phyloP scores from a whole-genome alignment of 2,329 filamentous ascomycete species.

The Exophiala sp. region DNA sequence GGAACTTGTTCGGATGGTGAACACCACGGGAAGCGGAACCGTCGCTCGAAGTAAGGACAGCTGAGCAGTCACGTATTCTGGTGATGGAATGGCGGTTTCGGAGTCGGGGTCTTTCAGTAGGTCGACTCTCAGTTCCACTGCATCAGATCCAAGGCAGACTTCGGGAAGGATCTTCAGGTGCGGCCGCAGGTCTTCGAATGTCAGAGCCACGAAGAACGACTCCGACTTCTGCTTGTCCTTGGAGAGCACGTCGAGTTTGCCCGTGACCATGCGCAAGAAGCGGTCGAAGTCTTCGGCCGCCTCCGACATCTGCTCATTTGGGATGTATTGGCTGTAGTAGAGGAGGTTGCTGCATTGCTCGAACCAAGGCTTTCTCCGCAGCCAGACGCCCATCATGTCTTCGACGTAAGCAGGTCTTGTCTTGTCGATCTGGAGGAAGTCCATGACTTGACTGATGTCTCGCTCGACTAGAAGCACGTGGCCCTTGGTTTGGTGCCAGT shows the following conservation, averaged over 20 bases:
- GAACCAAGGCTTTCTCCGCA: conserved; percentile 83
- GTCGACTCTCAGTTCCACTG: conserved; percentile 90
- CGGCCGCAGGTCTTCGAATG: conserved; percentile 65
- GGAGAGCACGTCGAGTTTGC: conserved; percentile 50
- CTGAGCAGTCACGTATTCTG: conserved; percentile 75
- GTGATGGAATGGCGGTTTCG: conserved; percentile 51
- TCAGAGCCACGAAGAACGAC: conserved; percentile 90
- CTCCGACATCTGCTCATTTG: conserved; percentile 45
- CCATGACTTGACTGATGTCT: conserved; percentile 79
- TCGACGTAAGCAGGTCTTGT: conserved; percentile 87
- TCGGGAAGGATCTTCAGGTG: conserved; percentile 61
- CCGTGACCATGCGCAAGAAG: conserved; percentile 65
- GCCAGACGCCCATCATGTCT: conserved; percentile 85
- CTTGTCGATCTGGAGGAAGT: conserved; percentile 83
- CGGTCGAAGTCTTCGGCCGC: conserved; percentile 64
- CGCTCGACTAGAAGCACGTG: conserved; percentile 82
- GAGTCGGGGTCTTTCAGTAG: conserved; percentile 67
- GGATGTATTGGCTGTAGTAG: conserved; percentile 72
- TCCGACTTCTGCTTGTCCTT: conserved; percentile 59
- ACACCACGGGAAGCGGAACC: conserved; percentile 75
- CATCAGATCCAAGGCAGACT: conserved; percentile 79
- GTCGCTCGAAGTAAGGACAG: conserved; percentile 69
- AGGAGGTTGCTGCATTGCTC: conserved; percentile 89
- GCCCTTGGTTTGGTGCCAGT: conserved; percentile 70
- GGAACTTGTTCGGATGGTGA: conserved; percentile 76